Evolutionary conservation across 139 green algal species (phyloP), one percentile per base, ranked within the genome.

Genomic region (Chlamydomonas urium): DNA sequence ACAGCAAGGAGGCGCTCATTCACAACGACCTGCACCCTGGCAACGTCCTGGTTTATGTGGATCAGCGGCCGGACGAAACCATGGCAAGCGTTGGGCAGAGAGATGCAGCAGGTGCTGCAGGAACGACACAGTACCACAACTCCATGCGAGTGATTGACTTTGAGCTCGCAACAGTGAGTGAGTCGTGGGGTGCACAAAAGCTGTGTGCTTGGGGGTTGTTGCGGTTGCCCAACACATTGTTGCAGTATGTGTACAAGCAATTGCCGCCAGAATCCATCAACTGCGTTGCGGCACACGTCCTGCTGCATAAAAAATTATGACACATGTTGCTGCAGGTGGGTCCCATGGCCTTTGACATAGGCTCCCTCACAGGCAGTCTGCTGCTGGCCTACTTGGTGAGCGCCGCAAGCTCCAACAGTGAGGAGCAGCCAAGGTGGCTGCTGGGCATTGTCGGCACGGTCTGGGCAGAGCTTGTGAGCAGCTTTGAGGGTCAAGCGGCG

Each of bases 21-120:
- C 81, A 87, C 75, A 81, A 87, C 47, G 81, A 86, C 62, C 63
- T 86, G 26, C 79, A 82, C 48, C 58, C 74, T 36, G 81, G 81
- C 32, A 86, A 86, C 62, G 34, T 86, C 10, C 60, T 86, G 66
- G 74, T 77, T 65, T 32, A 14, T 8, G 28, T 8, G 56, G 19
- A 31, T 29, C 19, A 31, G 19, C 10, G n/a, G 53, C n/a, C 53
- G 17, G 53, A 29, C 21, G 24, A 5, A 5, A 32, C 8, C 53
- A 5, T 32, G n/a, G 5, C 24, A 17, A 32, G 21, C 10, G 53
- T 34, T 29, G 53, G 23, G 53, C 53, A 5, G n/a, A 32, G 23
- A 62, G 53, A 5, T 10, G 24, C 53, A 17, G n/a, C 53, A 62
- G 53, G 10, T 24, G 53, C 5, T 28, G 53, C 53, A 62, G 53